Base-by-base conservation (phyloP, 164 flowering plant genomes). In the Warburgia ugandensis region DNA sequence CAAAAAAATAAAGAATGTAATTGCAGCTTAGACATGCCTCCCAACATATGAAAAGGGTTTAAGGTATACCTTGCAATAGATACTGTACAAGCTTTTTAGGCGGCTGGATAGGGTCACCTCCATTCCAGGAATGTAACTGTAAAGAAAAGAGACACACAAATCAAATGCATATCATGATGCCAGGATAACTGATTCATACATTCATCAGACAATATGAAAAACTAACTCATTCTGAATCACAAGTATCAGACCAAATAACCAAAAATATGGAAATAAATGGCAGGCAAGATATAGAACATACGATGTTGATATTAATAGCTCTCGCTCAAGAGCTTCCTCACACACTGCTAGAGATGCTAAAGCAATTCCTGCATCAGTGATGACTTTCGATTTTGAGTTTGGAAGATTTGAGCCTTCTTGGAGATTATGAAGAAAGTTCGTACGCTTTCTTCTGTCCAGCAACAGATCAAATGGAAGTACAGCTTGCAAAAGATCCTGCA, bases 121-220 rank as follows among this genome's bases (percentile, higher is more conserved):
- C 97, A 86, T 90, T 16, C 97, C 97, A 21, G 97, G 97, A 63
- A 90, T 72, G 72, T 90, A 90, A 56, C 97, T 90, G 88, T 78
- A 74, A 39, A 40, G 64, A 22, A 19, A 53, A 31, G 16, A 54
- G 43, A 43, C 13, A 44, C 19, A 12, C 21, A 41, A 2, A 41
- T 13, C 45, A 10, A n/a, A 2, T 19, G 17, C n/a, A 25, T 14
- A 52, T 14, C 6, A 45, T 9, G 31, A 57, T 28, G 48, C 27
- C 19, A 22, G 20, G 1, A 3, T 20, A 41, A 6, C 3, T 10
- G 22, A 26, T 20, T n/a, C n/a, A n/a, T n/a, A n/a, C n/a, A n/a
- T n/a, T n/a, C n/a, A n/a, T n/a, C n/a, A n/a, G n/a, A n/a, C n/a
- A n/a, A n/a, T n/a, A n/a, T n/a, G n/a, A n/a, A n/a, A n/a, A n/a